phyloP scores from a whole-genome alignment of 78 protist genomes.

The Bigelowiella natans region DNA sequence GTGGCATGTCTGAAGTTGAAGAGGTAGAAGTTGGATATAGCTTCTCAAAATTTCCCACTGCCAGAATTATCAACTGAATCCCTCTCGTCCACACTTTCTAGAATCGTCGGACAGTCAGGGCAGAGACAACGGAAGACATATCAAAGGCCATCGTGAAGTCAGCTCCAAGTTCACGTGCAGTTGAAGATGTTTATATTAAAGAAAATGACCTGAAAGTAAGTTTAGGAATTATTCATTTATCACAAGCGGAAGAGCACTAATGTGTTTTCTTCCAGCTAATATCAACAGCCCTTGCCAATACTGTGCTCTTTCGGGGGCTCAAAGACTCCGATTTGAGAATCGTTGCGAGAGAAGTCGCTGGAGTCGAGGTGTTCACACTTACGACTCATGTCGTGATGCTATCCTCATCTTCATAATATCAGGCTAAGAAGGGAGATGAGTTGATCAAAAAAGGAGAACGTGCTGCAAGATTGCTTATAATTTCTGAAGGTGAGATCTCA shows the following conservation, averaged over 20 bases:
- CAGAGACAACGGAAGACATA: neutral
- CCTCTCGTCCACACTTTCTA: no score
- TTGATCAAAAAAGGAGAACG: neutral
- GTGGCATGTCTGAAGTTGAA: no score
- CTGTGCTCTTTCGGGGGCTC: neutral
- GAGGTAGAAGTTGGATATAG: no score
- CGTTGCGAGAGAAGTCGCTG: neutral
- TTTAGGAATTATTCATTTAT: neutral
- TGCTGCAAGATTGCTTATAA: neutral
- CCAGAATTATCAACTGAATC: no score
- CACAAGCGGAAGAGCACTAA: neutral
- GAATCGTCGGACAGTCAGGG: neutral
- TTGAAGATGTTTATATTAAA: neutral
- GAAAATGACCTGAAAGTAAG: no score
- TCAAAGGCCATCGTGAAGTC: neutral
- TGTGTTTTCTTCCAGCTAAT: neutral
- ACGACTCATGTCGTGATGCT: neutral
- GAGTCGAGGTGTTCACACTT: neutral
- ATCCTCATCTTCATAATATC: neutral
- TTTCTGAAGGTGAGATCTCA: neutral
- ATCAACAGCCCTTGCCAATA: neutral
- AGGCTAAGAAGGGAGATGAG: neutral
- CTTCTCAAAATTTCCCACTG: no score
- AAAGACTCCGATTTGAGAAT: neutral
- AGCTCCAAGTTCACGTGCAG: neutral